These are phyloP conservation scores for Fraxinus platypoda DNA, from an alignment of 305 asterid species.

Conservation along the genomic window DNA sequence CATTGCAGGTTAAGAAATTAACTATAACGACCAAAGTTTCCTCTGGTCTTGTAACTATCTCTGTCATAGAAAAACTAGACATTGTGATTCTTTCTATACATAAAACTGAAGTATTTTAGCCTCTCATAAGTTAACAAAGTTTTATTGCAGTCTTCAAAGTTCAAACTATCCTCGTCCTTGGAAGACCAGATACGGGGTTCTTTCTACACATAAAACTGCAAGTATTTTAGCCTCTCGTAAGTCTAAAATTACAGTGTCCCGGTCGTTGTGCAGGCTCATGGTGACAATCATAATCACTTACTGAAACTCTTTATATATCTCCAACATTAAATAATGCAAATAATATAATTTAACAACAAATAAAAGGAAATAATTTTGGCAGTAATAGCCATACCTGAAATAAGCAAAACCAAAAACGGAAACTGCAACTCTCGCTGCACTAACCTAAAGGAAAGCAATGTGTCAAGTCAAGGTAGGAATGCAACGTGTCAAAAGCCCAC, in stretches of 20 bases:
- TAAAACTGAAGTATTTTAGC: not conserved
- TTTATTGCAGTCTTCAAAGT: not conserved
- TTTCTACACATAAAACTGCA: not conserved
- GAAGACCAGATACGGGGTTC: not conserved
- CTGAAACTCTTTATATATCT: not conserved
- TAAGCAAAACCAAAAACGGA: constrained; percentile 88
- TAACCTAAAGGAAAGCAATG: constrained; percentile 59
- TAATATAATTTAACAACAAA: constrained; percentile 4
- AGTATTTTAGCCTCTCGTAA: not conserved
- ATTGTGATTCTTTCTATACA: not conserved
- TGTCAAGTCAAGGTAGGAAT: constrained; percentile 18
- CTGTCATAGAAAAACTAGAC: not conserved
- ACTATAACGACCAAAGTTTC: not conserved
- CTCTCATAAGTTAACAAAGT: not conserved
- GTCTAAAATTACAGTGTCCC: not conserved
- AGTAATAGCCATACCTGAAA: constrained; percentile 70
- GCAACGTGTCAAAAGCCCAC: constrained; percentile 17
- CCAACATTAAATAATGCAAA: not conserved
- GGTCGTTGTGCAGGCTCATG: not conserved
- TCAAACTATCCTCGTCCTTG: not conserved
- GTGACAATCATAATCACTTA: not conserved
- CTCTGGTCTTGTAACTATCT: not conserved
- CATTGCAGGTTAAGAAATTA: not conserved
- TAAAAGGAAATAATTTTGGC: constrained; percentile 7
- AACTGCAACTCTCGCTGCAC: constrained; percentile 69